These are phyloP conservation scores for Claviceps sp. DNA, from an alignment of 2,329 filamentous ascomycete genomes.

Conservation along the genomic window DNA sequence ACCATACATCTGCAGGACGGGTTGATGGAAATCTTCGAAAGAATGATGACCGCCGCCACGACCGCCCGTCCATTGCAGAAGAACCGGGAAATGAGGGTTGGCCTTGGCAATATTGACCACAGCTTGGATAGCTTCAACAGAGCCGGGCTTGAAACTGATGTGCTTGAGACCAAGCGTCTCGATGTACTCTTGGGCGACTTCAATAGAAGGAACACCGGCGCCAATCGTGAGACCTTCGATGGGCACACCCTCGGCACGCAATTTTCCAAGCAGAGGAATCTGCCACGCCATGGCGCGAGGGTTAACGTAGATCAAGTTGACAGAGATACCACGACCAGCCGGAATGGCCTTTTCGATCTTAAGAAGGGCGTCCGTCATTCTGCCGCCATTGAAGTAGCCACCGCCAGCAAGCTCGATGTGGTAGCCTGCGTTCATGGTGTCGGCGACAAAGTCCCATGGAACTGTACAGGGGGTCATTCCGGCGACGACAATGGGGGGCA, in stretches of 20 bases:
- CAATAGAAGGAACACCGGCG: conserved; percentile 84
- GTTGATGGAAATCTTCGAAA: conserved; percentile 89
- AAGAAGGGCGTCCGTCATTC: conserved; percentile 67
- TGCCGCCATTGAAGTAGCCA: conserved; percentile 73
- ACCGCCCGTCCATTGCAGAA: conserved; percentile 90
- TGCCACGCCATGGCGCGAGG: conserved; percentile 87
- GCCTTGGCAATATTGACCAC: conserved; percentile 89
- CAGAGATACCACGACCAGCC: conserved; percentile 71
- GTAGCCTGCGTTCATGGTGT: conserved; percentile 91
- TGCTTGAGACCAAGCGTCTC: conserved; percentile 85
- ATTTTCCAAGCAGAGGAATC: conserved; percentile 67
- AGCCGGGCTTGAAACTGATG: conserved; percentile 89
- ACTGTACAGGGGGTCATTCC: conserved; percentile 91
- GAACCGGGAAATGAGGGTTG: conserved; percentile 86
- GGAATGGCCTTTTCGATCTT: conserved; percentile 80
- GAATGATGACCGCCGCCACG: conserved; percentile 91
- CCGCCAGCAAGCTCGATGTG: conserved; percentile 83
- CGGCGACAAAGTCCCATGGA: conserved; percentile 81
- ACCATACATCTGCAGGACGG: conserved; percentile 80
- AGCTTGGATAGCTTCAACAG: conserved; percentile 72
- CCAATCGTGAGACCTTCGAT: conserved; percentile 89
- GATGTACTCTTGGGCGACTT: conserved; percentile 88
- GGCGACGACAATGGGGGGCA: conserved; percentile 79
- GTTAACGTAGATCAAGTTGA: conserved; percentile 87
- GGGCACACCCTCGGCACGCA: conserved; percentile 73